phyloP scores from a whole-genome alignment of 805 yeast genomes.

The Middelhovenomyces tepae region DNA sequence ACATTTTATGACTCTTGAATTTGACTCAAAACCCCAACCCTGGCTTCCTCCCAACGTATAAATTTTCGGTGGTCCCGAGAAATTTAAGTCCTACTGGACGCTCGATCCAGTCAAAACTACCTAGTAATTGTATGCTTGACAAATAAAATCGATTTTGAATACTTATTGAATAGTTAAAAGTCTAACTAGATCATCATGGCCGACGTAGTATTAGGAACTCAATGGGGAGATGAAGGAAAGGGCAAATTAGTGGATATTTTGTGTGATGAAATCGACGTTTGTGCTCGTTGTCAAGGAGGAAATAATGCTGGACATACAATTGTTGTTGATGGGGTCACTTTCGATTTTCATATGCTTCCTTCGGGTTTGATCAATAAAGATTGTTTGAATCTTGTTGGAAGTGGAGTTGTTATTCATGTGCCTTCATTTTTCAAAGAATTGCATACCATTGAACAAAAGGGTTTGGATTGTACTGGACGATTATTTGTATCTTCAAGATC shows the following conservation, averaged over 20 bases:
- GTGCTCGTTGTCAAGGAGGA: constrained; percentile 97
- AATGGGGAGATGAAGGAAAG: constrained; percentile 99
- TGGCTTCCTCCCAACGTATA: no score
- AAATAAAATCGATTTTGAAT: no score
- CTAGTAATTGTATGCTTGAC: no score
- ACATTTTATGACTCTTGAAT: no score
- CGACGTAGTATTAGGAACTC: constrained; percentile 94
- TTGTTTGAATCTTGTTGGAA: constrained; percentile 83
- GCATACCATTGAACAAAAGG: constrained; percentile 71
- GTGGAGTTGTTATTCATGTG: constrained; percentile 93
- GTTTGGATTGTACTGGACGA: constrained; percentile 65
- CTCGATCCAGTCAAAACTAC: no score
- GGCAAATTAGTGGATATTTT: constrained; percentile 93
- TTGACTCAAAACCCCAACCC: no score
- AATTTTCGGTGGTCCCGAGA: no score
- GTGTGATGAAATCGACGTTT: constrained; percentile 91
- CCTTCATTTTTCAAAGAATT: constrained; percentile 90
- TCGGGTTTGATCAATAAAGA: constrained; percentile 94
- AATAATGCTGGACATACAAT: constrained; percentile 99
- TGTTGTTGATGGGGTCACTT: constrained; percentile 78
- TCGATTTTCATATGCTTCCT: constrained; percentile 98
- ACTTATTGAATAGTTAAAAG: no score
- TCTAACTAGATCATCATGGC: no score
- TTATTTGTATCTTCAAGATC: constrained; percentile 88
- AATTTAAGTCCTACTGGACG: no score